These are phyloP conservation scores for Clonostachys byssicola DNA, from an alignment of 2,329 filamentous ascomycete species.

Conservation along the genomic window DNA sequence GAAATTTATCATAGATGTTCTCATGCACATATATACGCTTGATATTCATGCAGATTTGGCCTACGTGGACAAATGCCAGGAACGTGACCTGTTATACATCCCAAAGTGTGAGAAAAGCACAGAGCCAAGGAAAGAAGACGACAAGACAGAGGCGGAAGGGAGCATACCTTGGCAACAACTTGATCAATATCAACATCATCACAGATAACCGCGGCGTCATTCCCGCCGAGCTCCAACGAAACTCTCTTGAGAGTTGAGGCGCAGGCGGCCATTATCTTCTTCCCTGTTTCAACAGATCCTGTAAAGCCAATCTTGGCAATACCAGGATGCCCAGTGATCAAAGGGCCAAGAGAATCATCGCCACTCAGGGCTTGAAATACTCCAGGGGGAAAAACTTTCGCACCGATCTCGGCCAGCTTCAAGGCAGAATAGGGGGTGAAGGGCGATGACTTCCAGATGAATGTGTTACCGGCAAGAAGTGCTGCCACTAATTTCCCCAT, in stretches of 20 bases:
- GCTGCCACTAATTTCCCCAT: slow-evolving; percentile 73
- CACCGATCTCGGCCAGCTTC: slow-evolving; percentile 72
- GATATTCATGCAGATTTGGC: not conserved
- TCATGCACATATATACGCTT: slow-evolving; percentile 58
- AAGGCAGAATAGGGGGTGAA: slow-evolving; percentile 92
- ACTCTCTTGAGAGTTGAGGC: slow-evolving; percentile 81
- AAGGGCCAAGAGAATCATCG: slow-evolving; percentile 55
- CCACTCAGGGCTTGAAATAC: slow-evolving; percentile 74
- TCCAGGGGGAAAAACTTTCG: slow-evolving; percentile 75
- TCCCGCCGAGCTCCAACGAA: slow-evolving; percentile 87
- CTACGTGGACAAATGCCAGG: slow-evolving; percentile 6
- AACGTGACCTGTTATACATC: slow-evolving; percentile 9
- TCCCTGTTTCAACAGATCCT: slow-evolving; percentile 81
- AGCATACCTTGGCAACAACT: slow-evolving; percentile 60
- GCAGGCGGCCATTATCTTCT: slow-evolving; percentile 81
- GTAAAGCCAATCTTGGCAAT: slow-evolving; percentile 92
- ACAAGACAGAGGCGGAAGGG: not conserved
- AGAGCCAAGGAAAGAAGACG: not conserved
- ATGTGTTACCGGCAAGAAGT: slow-evolving; percentile 83
- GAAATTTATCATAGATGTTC: slow-evolving; percentile 49
- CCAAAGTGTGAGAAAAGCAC: not conserved
- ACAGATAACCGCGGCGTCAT: slow-evolving; percentile 88
- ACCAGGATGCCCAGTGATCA: slow-evolving; percentile 67
- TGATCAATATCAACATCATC: slow-evolving; percentile 82
- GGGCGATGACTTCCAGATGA: slow-evolving; percentile 91